Evolutionary conservation across 78 protist species (phyloP).

Genomic region (Salpingoeca rosetta): DNA sequence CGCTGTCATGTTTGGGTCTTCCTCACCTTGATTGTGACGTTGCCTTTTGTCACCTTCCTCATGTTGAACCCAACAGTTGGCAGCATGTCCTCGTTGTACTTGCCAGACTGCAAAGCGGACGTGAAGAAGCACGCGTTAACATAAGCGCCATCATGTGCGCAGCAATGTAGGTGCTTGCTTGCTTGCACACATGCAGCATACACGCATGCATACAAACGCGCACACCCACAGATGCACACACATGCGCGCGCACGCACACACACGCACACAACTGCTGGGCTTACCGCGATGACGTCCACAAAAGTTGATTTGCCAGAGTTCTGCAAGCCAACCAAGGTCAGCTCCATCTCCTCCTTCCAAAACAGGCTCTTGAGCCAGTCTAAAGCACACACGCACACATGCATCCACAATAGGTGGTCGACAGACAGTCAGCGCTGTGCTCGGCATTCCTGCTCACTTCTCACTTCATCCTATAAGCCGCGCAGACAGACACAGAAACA

Average conservation of each 20-base stretch:
- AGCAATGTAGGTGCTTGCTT: too few species aligned
- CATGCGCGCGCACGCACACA: neutral
- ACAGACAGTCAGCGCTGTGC: too few species aligned
- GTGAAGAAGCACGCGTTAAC: neutral
- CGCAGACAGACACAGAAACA: too few species aligned
- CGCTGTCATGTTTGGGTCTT: too few species aligned
- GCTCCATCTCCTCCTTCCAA: constrained; percentile 93
- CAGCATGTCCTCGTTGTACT: constrained; percentile 72
- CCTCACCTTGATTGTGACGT: constrained; percentile 54
- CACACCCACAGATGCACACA: neutral
- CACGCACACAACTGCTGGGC: neutral
- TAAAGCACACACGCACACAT: too few species aligned
- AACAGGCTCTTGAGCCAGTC: constrained; percentile 61
- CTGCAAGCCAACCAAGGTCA: constrained; percentile 92
- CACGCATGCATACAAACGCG: too few species aligned
- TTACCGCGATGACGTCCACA: constrained; percentile 79
- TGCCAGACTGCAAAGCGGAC: constrained; percentile 29
- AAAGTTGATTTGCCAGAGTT: constrained; percentile 91
- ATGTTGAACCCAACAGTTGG: constrained; percentile 94
- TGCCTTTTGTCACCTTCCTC: constrained; percentile 87
- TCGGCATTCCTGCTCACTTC: too few species aligned
- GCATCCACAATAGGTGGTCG: too few species aligned
- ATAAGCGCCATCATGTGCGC: too few species aligned
- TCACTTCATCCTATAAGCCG: too few species aligned
- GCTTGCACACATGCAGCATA: too few species aligned